A percentile compares a stretch with the other conserved stretches of the same genome.
Evolutionary conservation across 768 basidiomycete species (phyloP).

Genomic region (Sporobolomyces roseus): DNA sequence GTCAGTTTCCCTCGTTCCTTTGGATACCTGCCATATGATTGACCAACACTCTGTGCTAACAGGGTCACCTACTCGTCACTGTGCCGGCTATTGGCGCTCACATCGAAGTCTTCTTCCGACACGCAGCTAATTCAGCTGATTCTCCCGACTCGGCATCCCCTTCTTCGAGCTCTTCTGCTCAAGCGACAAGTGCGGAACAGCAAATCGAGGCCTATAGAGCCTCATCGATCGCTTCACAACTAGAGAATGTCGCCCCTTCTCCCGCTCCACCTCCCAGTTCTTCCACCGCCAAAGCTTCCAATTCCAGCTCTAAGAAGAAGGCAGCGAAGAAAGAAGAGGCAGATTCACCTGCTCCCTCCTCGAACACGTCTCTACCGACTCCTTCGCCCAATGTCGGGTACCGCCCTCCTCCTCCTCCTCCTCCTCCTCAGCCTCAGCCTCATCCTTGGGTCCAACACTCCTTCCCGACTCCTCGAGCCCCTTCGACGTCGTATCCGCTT

Average conservation of each 20-base stretch:
- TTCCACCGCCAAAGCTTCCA: neutral
- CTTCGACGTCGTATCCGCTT: no score
- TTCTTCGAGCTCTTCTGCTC: conserved; percentile 5
- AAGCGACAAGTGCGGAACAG: conserved; percentile 12
- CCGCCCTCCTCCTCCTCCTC: no score
- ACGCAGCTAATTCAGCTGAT: neutral
- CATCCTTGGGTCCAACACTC: neutral
- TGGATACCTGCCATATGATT: neutral
- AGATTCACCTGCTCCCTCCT: neutral
- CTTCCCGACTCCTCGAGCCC: neutral
- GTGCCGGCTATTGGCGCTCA: neutral
- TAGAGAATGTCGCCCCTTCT: conserved; percentile 9
- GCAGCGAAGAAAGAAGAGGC: neutral
- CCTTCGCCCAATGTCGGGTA: no score
- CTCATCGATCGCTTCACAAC: conserved; percentile 1
- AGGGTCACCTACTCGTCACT: conserved; percentile 32
- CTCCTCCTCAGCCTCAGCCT: no score
- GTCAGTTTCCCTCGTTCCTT: conserved; percentile 10
- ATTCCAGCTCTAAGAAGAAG: neutral
- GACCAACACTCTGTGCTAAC: neutral
- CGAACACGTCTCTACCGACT: neutral
- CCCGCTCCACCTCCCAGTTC: neutral
- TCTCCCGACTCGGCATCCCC: neutral
- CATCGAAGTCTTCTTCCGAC: conserved; percentile 1
- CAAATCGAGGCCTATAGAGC: neutral